Conservation (phyloP, 345 rosid species). For the Eucalyptus tenuipes region DNA sequence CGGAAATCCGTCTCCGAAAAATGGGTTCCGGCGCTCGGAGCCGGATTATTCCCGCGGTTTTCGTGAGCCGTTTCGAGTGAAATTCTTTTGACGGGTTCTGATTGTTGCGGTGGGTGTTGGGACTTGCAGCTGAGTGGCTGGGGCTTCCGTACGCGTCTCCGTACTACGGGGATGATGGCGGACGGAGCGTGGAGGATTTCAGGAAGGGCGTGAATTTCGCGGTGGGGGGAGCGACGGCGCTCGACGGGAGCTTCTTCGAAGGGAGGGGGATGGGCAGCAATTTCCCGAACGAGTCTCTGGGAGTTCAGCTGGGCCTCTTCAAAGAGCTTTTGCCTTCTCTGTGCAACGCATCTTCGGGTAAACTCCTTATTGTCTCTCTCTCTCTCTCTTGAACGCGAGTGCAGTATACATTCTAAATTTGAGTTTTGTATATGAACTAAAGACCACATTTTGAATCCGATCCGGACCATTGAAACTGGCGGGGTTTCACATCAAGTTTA, state of each 20-base stretch:
- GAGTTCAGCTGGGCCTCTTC: background rate
- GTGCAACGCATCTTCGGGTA: slow-evolving; percentile 6
- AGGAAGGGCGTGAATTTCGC: slow-evolving; percentile 38
- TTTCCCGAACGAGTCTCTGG: slow-evolving; percentile 15
- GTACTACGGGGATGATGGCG: slow-evolving; percentile 8
- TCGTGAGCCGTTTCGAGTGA: background rate
- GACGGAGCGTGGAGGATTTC: background rate
- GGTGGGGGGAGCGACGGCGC: slow-evolving; percentile 33
- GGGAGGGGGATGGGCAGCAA: slow-evolving; percentile 9
- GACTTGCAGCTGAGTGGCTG: slow-evolving; percentile 16
- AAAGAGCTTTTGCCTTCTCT: too few species aligned
- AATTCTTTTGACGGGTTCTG: background rate
- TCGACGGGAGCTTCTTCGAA: slow-evolving; percentile 9
- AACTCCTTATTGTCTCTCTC: background rate
- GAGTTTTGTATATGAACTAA: background rate
- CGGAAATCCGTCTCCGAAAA: background rate
- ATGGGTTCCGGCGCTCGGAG: background rate
- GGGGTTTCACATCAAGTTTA: background rate
- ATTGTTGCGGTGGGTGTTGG: background rate
- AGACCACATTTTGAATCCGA: background rate
- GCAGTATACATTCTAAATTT: background rate
- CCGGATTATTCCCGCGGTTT: background rate
- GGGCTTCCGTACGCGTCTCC: slow-evolving; percentile 21
- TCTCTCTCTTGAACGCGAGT: background rate
- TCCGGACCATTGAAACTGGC: background rate